phyloP scores from a whole-genome alignment of 306 rosid genomes.

The Castanospermum australe region DNA sequence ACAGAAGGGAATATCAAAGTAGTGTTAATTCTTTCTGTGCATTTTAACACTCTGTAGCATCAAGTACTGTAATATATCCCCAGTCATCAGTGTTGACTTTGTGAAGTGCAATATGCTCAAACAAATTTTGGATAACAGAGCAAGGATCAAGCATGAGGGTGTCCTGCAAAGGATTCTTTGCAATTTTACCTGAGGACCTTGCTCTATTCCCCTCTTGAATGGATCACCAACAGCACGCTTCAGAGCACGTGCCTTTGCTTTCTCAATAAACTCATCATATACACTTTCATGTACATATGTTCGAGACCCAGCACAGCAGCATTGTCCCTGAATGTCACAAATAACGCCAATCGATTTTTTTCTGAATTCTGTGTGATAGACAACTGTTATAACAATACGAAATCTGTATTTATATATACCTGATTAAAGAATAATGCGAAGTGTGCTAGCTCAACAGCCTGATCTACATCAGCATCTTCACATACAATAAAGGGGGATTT shows the following conservation, averaged over 20 bases:
- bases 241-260: constrained; percentile 64
- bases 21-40: background rate
- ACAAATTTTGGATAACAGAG: background rate
- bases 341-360: background rate
- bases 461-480: constrained; percentile 76
- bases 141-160: background rate
- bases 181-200: constrained; percentile 80
- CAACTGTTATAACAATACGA: background rate
- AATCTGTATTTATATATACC: constrained; percentile 30
- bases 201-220: constrained; percentile 68
- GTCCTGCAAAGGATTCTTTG: background rate
- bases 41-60: background rate
- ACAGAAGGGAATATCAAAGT: background rate
- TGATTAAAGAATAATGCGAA: constrained; percentile 78
- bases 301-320: constrained; percentile 89
- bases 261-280: constrained; percentile 70
- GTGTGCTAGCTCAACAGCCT: constrained; percentile 75
- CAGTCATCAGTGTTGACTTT: background rate
- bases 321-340: constrained; percentile 66
- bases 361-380: background rate
- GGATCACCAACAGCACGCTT: constrained; percentile 84
- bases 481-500: constrained; percentile 83
- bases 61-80: background rate
- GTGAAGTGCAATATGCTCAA: background rate
- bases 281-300: constrained; percentile 77